Conservation (phyloP, 2,329 filamentous ascomycete species). For the Pseudocercospora pini-densiflorae region DNA sequence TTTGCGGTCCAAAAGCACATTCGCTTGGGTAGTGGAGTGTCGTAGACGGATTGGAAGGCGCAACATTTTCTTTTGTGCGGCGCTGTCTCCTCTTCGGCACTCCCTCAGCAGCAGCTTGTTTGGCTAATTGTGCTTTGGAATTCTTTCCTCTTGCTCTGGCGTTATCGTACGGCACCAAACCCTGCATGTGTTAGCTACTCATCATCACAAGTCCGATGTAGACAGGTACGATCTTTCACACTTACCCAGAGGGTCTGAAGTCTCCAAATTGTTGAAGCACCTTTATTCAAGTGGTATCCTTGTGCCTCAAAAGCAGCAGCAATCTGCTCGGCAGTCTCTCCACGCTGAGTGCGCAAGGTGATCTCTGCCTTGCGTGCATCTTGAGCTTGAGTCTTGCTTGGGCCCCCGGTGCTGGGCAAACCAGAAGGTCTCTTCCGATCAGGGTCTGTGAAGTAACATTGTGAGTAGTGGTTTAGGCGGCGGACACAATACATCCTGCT, state of each 20-base stretch:
- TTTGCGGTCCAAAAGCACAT: constrained; percentile 32
- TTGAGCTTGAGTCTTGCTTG: constrained; percentile 20
- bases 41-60: constrained; percentile 20
- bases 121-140: constrained; percentile 19
- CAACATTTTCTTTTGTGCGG: constrained; percentile 19
- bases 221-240: background rate
- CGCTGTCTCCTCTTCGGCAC: constrained; percentile 16
- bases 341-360: constrained; percentile 25
- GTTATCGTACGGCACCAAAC: constrained; percentile 31
- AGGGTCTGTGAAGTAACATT: background rate
- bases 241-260: constrained; percentile 32
- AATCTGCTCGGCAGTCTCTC: constrained; percentile 34
- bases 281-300: constrained; percentile 29
- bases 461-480: background rate
- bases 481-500: background rate
- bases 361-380: constrained; percentile 29
- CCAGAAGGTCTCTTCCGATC: constrained; percentile 4
- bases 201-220: background rate
- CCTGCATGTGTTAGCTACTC: constrained; percentile 10
- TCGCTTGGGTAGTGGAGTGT: constrained; percentile 31
- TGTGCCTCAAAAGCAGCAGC: constrained; percentile 28
- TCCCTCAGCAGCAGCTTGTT: constrained; percentile 13
- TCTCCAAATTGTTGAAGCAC: constrained; percentile 29
- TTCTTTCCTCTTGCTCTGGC: constrained; percentile 30
- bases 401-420: background rate